Base-by-base conservation (phyloP, 768 basidiomycete species). In the Boletus subparvulus region DNA sequence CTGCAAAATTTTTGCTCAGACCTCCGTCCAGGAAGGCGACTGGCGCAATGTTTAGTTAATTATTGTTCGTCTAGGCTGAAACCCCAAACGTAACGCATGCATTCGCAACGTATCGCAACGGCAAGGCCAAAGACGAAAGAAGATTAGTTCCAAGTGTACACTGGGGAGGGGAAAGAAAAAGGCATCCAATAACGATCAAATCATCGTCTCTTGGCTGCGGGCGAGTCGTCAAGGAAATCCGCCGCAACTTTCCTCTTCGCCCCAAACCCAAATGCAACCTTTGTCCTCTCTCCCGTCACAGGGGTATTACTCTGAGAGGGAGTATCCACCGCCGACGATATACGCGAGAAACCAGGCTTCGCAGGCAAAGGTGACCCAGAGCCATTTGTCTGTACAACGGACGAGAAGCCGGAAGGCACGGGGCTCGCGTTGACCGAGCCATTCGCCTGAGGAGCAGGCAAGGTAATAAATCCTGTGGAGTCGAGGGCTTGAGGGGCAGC, bases 171-270 rank as follows among this genome's bases (percentile, higher is more conserved):
- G 9, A 36, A 24, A 43, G n/a, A 35, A 37, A 30, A 42, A n/a
- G 10, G 43, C 44, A 26, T 59, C 41, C 47, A 21, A 45, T 39
- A 54, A 42, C 26, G 7, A 35, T 32, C 21, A 24, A 41, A 50
- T 72, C 56, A 77, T 52, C 75, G 70, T 53, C 71, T 73, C 76
- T 93, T 93, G 26, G 84, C 68, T 10, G 87, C 82, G 6, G 89
- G 90, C 7, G 89, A 90, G 5, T 85, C 79, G 14, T 81, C 86
- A 21, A 74, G 71, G n/a, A 80, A 78, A 54, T 92, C 90, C 33
- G 87, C 87, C 2, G 72, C 82, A 5, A 88, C 89, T 69, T 93
- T 94, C 65, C 92, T 78, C 78, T 94, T 94, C 45, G 79, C 75
- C 35, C 86, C 86, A 67, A 93, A 82, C 12, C 89, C 89, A 68